Conservation (phyloP, 1,139 yeast species). For the Hemisphaericaspora xylanilytica region DNA sequence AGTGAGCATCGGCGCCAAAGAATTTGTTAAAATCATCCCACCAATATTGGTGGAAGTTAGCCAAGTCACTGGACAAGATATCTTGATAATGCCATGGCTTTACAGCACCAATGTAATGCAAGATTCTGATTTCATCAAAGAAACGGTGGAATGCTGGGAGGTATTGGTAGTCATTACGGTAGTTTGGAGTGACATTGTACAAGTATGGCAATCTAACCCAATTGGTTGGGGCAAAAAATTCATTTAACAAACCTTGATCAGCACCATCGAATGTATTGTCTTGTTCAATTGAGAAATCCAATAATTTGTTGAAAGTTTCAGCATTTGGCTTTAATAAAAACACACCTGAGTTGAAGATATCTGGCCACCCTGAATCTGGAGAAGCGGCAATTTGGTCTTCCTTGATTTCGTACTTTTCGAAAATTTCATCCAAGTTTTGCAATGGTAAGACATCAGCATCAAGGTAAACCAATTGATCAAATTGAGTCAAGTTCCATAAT, state of each 20-base stretch:
- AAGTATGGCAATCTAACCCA: slow-evolving; percentile 31
- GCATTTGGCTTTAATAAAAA: slow-evolving; percentile 26
- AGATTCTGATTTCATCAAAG: slow-evolving; percentile 25
- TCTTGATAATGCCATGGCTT: slow-evolving; percentile 32
- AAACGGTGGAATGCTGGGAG: slow-evolving; percentile 31
- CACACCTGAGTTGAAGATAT: slow-evolving; percentile 34
- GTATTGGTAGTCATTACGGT: slow-evolving; percentile 30
- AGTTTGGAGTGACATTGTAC: slow-evolving; percentile 30
- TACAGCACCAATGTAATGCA: slow-evolving; percentile 28
- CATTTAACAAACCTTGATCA: slow-evolving; percentile 34
- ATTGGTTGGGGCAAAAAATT: slow-evolving; percentile 22
- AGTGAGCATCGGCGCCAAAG: slow-evolving; percentile 15
- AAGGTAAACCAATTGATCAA: slow-evolving; percentile 26
- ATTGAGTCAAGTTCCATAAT: slow-evolving; percentile 28
- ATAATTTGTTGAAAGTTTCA: slow-evolving; percentile 19
- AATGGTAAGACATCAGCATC: slow-evolving; percentile 33
- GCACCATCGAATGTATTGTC: slow-evolving; percentile 31
- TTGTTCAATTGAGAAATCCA: slow-evolving; percentile 15
- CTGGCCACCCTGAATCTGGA: slow-evolving; percentile 41
- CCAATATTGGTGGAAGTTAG: slow-evolving; percentile 32
- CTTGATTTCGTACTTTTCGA: slow-evolving; percentile 18
- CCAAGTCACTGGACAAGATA: slow-evolving; percentile 15
- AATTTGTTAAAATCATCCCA: slow-evolving; percentile 33
- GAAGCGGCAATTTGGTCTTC: slow-evolving; percentile 24
- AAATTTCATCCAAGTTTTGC: slow-evolving; percentile 23